Conservation (phyloP, 345 rosid genomes). For the Draba incana region DNA sequence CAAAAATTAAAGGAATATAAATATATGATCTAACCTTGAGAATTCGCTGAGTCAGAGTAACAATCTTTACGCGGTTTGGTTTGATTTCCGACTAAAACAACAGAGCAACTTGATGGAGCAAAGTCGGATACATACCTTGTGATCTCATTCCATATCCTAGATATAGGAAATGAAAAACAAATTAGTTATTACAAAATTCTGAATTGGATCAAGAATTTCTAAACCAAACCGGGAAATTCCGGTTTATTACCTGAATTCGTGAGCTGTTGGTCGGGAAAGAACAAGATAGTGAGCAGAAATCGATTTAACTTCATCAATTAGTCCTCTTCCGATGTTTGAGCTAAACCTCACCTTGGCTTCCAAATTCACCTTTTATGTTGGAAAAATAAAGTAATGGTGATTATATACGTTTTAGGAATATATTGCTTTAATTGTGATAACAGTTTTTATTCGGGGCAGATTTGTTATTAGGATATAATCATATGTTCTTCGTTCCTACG, state of each 20-base stretch:
- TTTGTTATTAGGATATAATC: not conserved
- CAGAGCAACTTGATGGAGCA: conserved; percentile 67
- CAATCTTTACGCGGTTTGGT: conserved; percentile 41
- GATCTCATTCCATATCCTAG: conserved; percentile 53
- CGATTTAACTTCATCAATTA: conserved; percentile 72
- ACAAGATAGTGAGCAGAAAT: conserved; percentile 72
- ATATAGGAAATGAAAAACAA: not conserved
- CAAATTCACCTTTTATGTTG: conserved; percentile 64
- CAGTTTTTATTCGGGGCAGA: not conserved
- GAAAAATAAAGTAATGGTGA: not conserved
- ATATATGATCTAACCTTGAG: conserved; percentile 47
- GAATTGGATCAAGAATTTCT: not conserved
- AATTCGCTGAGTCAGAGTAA: conserved; percentile 35
- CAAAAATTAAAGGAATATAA: not conserved
- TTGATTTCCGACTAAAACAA: conserved; percentile 60
- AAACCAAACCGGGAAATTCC: not conserved
- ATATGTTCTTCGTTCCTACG: not conserved
- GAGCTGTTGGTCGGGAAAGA: conserved; percentile 57
- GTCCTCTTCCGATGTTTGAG: conserved; percentile 61
- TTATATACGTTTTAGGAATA: not conserved
- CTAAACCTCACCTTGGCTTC: conserved; percentile 85
- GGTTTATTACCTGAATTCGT: conserved; percentile 29
- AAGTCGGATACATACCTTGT: conserved; percentile 57
- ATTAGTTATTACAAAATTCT: not conserved
- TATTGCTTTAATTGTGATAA: not conserved